These are phyloP conservation scores for Pseudocercospora eumusae DNA, from an alignment of 2,329 filamentous ascomycete genomes.

Conservation along the genomic window DNA sequence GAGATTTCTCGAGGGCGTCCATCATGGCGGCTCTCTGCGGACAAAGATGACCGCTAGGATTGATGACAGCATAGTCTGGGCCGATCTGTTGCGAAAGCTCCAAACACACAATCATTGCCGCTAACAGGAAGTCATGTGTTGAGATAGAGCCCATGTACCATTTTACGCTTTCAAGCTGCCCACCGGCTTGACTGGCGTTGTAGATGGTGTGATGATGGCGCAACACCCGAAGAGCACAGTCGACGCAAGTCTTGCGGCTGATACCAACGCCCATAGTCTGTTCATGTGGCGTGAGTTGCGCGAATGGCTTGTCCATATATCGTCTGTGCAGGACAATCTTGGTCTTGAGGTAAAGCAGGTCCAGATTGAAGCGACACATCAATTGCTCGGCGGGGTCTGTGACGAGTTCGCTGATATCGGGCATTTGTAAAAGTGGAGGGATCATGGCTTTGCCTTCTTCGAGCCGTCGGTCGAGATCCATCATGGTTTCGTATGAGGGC, in stretches of 20 bases:
- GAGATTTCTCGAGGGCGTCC: constrained; percentile 37
- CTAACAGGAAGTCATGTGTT: constrained; percentile 52
- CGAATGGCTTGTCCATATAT: constrained; percentile 47
- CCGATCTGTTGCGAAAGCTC: constrained; percentile 43
- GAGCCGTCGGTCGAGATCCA: constrained; percentile 42
- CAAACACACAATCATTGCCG: constrained; percentile 52
- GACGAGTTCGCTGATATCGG: constrained; percentile 46
- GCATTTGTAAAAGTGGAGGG: constrained; percentile 43
- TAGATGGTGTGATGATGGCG: constrained; percentile 54
- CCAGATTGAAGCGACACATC: constrained; percentile 55
- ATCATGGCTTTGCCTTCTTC: constrained; percentile 40
- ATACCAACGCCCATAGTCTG: constrained; percentile 37
- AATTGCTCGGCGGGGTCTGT: constrained; percentile 54
- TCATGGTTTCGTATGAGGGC: constrained; percentile 43
- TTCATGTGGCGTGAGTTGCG: constrained; percentile 35
- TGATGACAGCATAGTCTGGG: constrained; percentile 15
- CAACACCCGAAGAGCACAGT: constrained; percentile 52
- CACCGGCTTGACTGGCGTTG: constrained; percentile 49
- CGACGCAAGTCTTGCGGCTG: constrained; percentile 48
- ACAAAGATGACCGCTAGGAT: constrained; percentile 26
- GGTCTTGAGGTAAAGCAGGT: constrained; percentile 55
- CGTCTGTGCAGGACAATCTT: constrained; percentile 57
- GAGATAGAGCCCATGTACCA: constrained; percentile 52
- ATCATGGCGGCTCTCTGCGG: constrained; percentile 35
- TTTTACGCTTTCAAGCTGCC: constrained; percentile 47